Conservation (phyloP, 2,329 filamentous ascomycete species). For the Raffaelea arxii region DNA sequence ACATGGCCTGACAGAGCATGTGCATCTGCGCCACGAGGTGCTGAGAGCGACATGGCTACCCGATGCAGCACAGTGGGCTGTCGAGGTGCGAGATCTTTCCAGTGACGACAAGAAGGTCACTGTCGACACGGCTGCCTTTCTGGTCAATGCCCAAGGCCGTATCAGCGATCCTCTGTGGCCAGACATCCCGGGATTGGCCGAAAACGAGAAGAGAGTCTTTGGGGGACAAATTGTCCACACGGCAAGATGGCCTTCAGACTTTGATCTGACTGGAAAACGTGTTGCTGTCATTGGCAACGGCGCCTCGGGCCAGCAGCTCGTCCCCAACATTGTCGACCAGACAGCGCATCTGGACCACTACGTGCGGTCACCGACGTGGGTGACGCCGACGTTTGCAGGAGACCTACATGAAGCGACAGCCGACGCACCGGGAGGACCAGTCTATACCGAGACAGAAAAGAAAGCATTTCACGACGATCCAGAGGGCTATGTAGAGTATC, state of each 20-base stretch:
- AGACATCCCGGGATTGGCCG: slow-evolving; percentile 2
- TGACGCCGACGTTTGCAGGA: slow-evolving; percentile 5
- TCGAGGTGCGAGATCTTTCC: slow-evolving; percentile 27
- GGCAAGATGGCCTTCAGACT: not conserved
- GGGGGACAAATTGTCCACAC: slow-evolving; percentile 5
- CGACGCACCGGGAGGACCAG: not conserved
- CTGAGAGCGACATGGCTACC: slow-evolving; percentile 5
- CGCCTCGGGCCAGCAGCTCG: slow-evolving; percentile 9
- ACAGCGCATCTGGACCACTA: slow-evolving; percentile 9
- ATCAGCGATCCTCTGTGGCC: slow-evolving; percentile 3
- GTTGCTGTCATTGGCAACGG: slow-evolving; percentile 13
- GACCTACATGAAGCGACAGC: slow-evolving; percentile 1
- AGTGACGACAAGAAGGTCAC: slow-evolving; percentile 20
- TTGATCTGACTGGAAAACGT: slow-evolving; percentile 5
- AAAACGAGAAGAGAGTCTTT: not conserved
- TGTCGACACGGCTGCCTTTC: slow-evolving; percentile 17
- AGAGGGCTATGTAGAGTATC: slow-evolving; percentile 2
- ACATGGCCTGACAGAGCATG: slow-evolving; percentile 3
- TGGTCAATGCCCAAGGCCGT: slow-evolving; percentile 6
- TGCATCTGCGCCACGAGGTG: slow-evolving; percentile 5
- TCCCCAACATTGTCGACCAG: not conserved
- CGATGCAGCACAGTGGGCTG: slow-evolving; percentile 4
- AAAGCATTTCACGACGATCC: not conserved
- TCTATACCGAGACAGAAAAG: not conserved
- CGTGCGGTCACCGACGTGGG: slow-evolving; percentile 8